phyloP scores from a whole-genome alignment of 1,284 basidiomycete genomes.

The Rhodotorula sp. region DNA sequence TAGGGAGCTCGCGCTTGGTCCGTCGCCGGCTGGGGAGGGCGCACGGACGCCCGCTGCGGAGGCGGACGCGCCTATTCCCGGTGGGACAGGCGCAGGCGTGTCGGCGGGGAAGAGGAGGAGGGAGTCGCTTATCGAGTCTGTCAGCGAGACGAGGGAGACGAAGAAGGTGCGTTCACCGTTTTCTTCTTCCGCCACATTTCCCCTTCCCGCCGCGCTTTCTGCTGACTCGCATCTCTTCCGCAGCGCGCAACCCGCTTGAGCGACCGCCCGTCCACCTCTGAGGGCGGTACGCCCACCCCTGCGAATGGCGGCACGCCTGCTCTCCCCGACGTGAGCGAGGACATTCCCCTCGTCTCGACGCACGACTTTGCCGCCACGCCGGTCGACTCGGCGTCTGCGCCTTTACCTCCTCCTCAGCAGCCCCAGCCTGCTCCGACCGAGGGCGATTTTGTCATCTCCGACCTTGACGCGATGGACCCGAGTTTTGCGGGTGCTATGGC shows the following conservation, averaged over 20 bases:
- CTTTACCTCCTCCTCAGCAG: no score
- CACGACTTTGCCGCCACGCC: neutral
- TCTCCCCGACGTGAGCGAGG: neutral
- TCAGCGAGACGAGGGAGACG: neutral
- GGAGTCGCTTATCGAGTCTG: neutral
- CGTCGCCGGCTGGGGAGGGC: neutral
- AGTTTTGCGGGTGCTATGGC: no score
- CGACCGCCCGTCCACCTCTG: neutral
- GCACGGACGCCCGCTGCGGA: neutral
- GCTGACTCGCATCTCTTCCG: neutral
- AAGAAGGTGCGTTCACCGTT: neutral
- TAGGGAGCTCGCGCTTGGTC: neutral
- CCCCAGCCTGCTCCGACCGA: neutral
- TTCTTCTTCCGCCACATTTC: no score
- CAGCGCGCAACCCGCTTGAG: neutral
- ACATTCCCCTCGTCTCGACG: neutral
- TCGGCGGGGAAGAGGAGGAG: neutral
- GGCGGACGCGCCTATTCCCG: neutral
- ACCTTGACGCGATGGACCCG: neutral
- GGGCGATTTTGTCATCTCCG: neutral
- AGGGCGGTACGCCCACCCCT: neutral
- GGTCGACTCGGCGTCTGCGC: neutral
- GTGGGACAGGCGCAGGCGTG: neutral
- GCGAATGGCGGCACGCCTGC: neutral
- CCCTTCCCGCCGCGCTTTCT: no score